Percentiles rank a stretch among this genome's conserved stretches.
phyloP scores from a whole-genome alignment of 2,329 filamentous ascomycete species.

The Periconia sp. region DNA sequence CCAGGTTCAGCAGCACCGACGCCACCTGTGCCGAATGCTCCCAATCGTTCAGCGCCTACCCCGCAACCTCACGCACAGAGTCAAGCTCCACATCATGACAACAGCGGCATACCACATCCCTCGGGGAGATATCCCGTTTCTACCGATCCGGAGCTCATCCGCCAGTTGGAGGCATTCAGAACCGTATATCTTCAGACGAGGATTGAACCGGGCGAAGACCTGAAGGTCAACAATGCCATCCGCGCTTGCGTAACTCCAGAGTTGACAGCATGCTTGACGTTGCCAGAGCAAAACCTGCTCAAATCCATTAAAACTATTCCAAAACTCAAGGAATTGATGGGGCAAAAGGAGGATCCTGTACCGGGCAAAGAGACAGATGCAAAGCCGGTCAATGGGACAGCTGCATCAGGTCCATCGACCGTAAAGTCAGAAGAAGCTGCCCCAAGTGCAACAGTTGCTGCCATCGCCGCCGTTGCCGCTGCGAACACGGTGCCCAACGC shows the following conservation, averaged over 20 bases:
- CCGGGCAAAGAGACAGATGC: slow-evolving; percentile 2
- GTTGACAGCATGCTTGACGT: slow-evolving; percentile 23
- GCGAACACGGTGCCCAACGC: slow-evolving; percentile 31
- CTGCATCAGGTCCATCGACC: not conserved
- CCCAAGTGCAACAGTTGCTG: slow-evolving; percentile 17
- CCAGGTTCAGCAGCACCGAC: slow-evolving; percentile 4
- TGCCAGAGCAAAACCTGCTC: slow-evolving; percentile 25
- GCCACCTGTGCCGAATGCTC: slow-evolving; percentile 13
- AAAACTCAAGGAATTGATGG: slow-evolving; percentile 4
- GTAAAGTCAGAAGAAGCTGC: slow-evolving; percentile 4
- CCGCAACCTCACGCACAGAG: slow-evolving; percentile 10
- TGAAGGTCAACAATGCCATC: slow-evolving; percentile 38
- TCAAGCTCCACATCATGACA: slow-evolving; percentile 9
- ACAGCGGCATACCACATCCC: slow-evolving; percentile 17
- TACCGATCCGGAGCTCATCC: slow-evolving; percentile 30
- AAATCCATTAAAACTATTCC: slow-evolving; percentile 26
- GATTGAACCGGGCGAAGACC: slow-evolving; percentile 25
- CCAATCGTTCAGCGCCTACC: slow-evolving; percentile 10
- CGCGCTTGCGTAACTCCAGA: slow-evolving; percentile 31
- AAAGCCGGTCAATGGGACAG: not conserved
- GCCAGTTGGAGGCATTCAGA: slow-evolving; percentile 39
- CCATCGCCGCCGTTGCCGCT: slow-evolving; percentile 37
- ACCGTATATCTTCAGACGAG: slow-evolving; percentile 29
- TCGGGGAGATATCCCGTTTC: slow-evolving; percentile 33
- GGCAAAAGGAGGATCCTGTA: not conserved